Conservation (phyloP, 257 asterid species). For the Solanum ossicruentum region DNA sequence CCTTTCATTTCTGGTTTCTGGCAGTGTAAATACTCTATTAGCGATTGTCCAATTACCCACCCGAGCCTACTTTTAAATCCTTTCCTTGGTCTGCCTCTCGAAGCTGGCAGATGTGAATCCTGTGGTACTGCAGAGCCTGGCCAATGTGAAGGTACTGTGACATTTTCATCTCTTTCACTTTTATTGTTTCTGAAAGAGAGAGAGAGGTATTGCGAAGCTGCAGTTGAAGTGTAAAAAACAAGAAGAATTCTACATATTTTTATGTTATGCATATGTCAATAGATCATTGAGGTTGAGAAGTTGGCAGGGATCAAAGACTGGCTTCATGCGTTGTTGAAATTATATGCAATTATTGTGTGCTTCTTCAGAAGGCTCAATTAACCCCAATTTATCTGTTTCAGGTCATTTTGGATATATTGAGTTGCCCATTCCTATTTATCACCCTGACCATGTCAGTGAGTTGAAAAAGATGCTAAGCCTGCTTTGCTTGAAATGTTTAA, state of each 20-base stretch:
- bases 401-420: conserved; percentile 97
- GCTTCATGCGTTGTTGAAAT: neutral
- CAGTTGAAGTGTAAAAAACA: neutral
- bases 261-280: neutral
- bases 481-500: conserved; percentile 79
- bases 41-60: conserved; percentile 78
- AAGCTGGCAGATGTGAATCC: conserved; percentile 89
- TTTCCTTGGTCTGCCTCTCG: conserved; percentile 91
- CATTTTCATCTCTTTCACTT: neutral
- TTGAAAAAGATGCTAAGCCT: conserved; percentile 61
- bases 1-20: conserved; percentile 6
- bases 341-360: neutral
- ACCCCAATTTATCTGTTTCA: conserved; percentile 18
- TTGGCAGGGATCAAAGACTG: neutral
- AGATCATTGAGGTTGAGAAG: neutral
- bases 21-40: conserved; percentile 72
- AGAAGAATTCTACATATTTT: neutral
- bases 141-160: conserved; percentile 75
- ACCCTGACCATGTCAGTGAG: conserved; percentile 87
- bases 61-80: conserved; percentile 88
- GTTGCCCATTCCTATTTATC: conserved; percentile 76
- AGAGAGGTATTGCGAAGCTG: neutral
- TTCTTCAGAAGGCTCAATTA: neutral
- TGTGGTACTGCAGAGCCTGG: conserved; percentile 94
- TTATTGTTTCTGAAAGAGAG: neutral